These are phyloP conservation scores for Rhexocercosporidium sp. DNA, from an alignment of 2,329 filamentous ascomycete species.

Conservation along the genomic window DNA sequence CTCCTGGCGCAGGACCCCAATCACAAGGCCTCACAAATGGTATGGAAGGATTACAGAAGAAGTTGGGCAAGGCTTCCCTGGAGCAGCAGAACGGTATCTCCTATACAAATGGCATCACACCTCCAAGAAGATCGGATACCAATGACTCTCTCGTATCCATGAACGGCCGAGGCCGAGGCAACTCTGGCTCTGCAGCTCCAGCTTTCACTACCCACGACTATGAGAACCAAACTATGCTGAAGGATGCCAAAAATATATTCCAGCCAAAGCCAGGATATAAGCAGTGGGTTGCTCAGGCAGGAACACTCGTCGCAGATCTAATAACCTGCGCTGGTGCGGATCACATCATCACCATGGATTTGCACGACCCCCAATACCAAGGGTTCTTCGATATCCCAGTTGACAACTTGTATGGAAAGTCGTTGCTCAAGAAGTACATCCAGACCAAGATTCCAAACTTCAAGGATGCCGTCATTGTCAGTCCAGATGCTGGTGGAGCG, in stretches of 20 bases:
- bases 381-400: constrained; percentile 99
- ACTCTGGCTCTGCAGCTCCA: constrained; percentile 32
- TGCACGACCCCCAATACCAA: constrained; percentile 96
- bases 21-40: constrained; percentile 67
- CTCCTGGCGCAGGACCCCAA: constrained; percentile 76
- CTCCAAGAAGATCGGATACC: constrained; percentile 44
- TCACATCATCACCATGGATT: constrained; percentile 96
- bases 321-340: constrained; percentile 95
- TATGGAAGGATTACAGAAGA: constrained; percentile 72
- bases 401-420: constrained; percentile 92
- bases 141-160: constrained; percentile 46
- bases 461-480: constrained; percentile 88
- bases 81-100: constrained; percentile 57
- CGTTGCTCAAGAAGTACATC: constrained; percentile 72
- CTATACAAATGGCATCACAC: constrained; percentile 45
- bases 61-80: constrained; percentile 70
- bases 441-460: constrained; percentile 81
- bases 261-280: constrained; percentile 92
- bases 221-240: constrained; percentile 60
- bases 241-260: constrained; percentile 63
- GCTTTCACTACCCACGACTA: constrained; percentile 68
- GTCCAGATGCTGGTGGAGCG: constrained; percentile 93
- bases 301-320: constrained; percentile 91
- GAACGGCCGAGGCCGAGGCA: constrained; percentile 35
- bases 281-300: constrained; percentile 98